Conservation (phyloP, 1,284 basidiomycete species). For the Agaricales sp. region DNA sequence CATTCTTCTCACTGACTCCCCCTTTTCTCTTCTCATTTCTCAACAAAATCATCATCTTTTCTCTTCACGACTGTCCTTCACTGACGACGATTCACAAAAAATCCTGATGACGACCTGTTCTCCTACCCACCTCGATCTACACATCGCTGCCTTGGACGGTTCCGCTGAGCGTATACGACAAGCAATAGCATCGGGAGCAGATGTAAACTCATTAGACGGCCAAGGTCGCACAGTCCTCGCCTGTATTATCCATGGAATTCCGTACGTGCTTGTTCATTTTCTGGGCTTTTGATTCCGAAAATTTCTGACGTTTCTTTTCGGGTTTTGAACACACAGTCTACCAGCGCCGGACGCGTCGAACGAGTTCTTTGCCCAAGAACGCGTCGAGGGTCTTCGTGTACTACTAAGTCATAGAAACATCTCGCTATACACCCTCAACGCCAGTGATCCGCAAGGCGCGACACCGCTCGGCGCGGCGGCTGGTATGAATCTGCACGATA, state of each 20-base stretch:
- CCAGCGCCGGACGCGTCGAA: constrained; percentile 53
- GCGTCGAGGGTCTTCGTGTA: constrained; percentile 42
- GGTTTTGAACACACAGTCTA: constrained; percentile 54
- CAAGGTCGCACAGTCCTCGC: constrained; percentile 51
- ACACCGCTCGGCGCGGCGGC: constrained; percentile 67
- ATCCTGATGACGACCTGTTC: constrained; percentile 21
- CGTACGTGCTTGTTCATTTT: constrained; percentile 30
- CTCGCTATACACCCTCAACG: constrained; percentile 58
- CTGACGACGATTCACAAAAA: constrained; percentile 16
- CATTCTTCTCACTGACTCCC: too few species aligned
- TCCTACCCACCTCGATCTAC: constrained; percentile 38
- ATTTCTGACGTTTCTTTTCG: constrained; percentile 7
- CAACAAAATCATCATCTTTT: too few species aligned
- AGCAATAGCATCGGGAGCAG: constrained; percentile 48
- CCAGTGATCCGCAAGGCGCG: constrained; percentile 47
- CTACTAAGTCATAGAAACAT: constrained; percentile 43
- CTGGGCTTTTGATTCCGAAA: background rate
- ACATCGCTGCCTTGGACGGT: constrained; percentile 47
- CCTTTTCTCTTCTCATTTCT: too few species aligned
- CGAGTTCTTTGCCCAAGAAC: constrained; percentile 49
- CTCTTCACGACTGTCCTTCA: background rate
- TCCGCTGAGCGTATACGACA: constrained; percentile 39
- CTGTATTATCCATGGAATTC: constrained; percentile 58
- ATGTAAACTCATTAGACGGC: constrained; percentile 52
- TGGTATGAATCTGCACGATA: constrained; percentile 54